Conservation (phyloP, 1,139 yeast genomes). For the Pneumocystis murina region DNA sequence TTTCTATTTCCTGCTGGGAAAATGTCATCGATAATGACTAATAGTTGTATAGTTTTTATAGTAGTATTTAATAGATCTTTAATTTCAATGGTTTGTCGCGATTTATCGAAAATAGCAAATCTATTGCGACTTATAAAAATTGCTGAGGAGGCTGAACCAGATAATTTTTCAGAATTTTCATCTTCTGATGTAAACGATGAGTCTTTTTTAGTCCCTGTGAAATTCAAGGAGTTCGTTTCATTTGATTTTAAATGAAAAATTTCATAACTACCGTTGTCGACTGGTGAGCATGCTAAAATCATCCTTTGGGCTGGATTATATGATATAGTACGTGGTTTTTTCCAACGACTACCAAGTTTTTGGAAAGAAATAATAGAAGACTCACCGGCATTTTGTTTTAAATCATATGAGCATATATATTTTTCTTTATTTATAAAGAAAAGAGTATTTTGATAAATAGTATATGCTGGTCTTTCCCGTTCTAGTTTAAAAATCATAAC, state of each 20-base stretch:
- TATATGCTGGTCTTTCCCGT: conserved; percentile 89
- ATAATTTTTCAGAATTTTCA: conserved; percentile 65
- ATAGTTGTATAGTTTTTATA: conserved; percentile 69
- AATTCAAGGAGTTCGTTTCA: background rate
- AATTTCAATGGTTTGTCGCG: conserved; percentile 54
- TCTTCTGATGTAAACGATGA: background rate
- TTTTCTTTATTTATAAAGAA: conserved; percentile 70
- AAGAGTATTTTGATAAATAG: conserved; percentile 53
- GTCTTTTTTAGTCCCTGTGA: background rate
- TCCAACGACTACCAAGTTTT: conserved; percentile 74
- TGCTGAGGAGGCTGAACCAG: conserved; percentile 77
- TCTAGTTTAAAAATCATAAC: conserved; percentile 96
- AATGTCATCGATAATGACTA: conserved; percentile 57
- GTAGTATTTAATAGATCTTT: conserved; percentile 68
- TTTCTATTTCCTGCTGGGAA: conserved; percentile 66
- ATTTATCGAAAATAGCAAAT: conserved; percentile 63
- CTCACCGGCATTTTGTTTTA: conserved; percentile 32
- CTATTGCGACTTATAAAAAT: conserved; percentile 86
- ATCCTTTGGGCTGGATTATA: conserved; percentile 89
- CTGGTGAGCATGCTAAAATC: conserved; percentile 44
- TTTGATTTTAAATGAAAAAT: background rate
- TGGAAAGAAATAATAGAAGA: conserved; percentile 73
- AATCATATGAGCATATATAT: conserved; percentile 70
- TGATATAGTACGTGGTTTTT: conserved; percentile 67
- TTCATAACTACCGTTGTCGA: background rate